phyloP scores from a whole-genome alignment of 2,329 filamentous ascomycete genomes.

The Neurospora sp. region DNA sequence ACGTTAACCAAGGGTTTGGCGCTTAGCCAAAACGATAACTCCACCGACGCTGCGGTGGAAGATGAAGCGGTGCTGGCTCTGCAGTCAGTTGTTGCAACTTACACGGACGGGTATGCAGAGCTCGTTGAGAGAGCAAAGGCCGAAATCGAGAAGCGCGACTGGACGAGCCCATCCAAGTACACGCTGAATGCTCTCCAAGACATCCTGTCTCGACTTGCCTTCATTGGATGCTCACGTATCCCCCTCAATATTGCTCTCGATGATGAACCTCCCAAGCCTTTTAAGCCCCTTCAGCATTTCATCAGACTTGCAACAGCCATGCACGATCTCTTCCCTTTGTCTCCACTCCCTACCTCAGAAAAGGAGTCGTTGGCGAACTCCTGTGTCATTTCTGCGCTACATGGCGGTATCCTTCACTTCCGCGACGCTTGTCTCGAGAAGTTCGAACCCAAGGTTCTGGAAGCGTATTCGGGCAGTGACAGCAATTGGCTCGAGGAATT shows the following conservation, averaged over 20 bases:
- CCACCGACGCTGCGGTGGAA: conserved; percentile 16
- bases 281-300: conserved; percentile 25
- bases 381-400: conserved; percentile 27
- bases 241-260: conserved; percentile 22
- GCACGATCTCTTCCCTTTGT: conserved; percentile 13
- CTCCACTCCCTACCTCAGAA: conserved; percentile 3
- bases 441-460: conserved; percentile 9
- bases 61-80: conserved; percentile 33
- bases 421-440: conserved; percentile 28
- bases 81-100: conserved; percentile 27
- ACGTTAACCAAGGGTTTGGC: conserved; percentile 16
- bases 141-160: conserved; percentile 17
- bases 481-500: conserved; percentile 14
- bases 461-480: conserved; percentile 4
- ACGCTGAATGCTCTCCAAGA: conserved; percentile 20
- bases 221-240: conserved; percentile 37
- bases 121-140: conserved; percentile 20
- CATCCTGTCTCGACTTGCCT: conserved; percentile 35
- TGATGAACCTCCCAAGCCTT: not conserved
- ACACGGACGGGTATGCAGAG: conserved; percentile 25
- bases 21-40: conserved; percentile 18
- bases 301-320: conserved; percentile 28
- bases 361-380: conserved; percentile 24
- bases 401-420: conserved; percentile 21
- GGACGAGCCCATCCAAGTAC: conserved; percentile 14